phyloP scores from a whole-genome alignment of 768 basidiomycete genomes.

The Amanita subjunquillea region DNA sequence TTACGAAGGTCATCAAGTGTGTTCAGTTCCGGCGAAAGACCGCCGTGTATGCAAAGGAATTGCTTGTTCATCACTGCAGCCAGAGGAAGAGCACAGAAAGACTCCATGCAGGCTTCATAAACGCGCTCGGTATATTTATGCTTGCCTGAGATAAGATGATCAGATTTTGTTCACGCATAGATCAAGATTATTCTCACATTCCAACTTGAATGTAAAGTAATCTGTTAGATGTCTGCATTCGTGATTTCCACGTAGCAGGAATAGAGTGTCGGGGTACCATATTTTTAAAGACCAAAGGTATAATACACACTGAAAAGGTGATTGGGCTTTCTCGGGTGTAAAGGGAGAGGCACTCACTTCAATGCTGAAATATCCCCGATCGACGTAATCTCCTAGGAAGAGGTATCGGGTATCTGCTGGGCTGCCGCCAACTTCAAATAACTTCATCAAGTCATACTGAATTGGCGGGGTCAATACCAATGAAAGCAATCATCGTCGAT shows the following conservation, averaged over 20 bases:
- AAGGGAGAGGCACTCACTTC: conserved; percentile 40
- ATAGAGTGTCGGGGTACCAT: conserved; percentile 96
- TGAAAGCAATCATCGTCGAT: conserved; percentile 1
- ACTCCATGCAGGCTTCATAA: conserved; percentile 97
- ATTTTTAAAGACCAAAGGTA: conserved; percentile 99
- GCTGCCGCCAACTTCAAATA: conserved; percentile 90
- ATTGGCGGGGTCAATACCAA: conserved; percentile 7
- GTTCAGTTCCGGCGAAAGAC: conserved; percentile 88
- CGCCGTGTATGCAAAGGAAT: conserved; percentile 97
- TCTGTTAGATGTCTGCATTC: conserved; percentile 98
- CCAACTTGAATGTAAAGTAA: conserved; percentile 98
- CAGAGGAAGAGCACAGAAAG: conserved; percentile 89
- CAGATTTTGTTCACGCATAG: not conserved
- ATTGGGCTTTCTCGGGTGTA: not conserved
- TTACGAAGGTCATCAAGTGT: conserved; percentile 90
- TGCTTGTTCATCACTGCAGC: conserved; percentile 99
- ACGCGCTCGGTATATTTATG: conserved; percentile 97
- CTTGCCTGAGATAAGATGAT: conserved; percentile 52
- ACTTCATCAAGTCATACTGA: conserved; percentile 90
- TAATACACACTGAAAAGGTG: conserved; percentile 70
- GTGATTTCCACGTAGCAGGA: conserved; percentile 95
- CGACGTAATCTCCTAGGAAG: conserved; percentile 90
- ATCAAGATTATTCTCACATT: conserved; percentile 53
- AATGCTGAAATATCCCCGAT: conserved; percentile 89
- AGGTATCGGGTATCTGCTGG: conserved; percentile 91